Evolutionary conservation across 108 stramenopile genomes (phyloP).

Genomic region (Chaetoceros tenuissimus): DNA sequence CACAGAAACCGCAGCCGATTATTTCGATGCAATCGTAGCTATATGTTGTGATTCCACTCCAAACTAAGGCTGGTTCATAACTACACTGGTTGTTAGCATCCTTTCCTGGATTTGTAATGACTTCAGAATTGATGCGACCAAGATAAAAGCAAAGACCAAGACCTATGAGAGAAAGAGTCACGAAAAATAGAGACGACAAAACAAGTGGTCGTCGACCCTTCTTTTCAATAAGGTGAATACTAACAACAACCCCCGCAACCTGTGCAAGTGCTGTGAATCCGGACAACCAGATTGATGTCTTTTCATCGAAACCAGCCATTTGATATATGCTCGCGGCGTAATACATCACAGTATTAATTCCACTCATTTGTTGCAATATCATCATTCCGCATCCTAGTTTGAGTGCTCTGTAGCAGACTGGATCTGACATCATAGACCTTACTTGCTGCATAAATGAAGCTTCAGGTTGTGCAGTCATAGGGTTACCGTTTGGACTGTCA

Average conservation of each 20-base stretch:
- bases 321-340: conserved; percentile 81
- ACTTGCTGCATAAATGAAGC: conserved; percentile 10
- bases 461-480: background rate
- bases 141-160: conserved; percentile 62
- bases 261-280: conserved; percentile 81
- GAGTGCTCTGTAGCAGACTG: conserved; percentile 47
- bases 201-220: conserved; percentile 57
- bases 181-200: conserved; percentile 37
- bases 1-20: conserved; percentile 55
- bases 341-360: conserved; percentile 93
- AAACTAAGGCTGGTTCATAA: conserved; percentile 33
- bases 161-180: conserved; percentile 41
- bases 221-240: conserved; percentile 63
- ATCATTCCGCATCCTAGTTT: conserved; percentile 79
- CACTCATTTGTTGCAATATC: conserved; percentile 73
- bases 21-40: conserved; percentile 64
- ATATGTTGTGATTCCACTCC: conserved; percentile 47
- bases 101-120: conserved; percentile 5
- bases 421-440: conserved; percentile 25
- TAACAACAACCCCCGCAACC: conserved; percentile 55
- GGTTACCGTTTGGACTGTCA: background rate
- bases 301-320: conserved; percentile 68
- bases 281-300: conserved; percentile 48
- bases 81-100: conserved; percentile 17
- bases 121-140: conserved; percentile 21